Evolutionary conservation across 2,329 filamentous ascomycete species (phyloP).

Genomic region (Ascochyta pisi): DNA sequence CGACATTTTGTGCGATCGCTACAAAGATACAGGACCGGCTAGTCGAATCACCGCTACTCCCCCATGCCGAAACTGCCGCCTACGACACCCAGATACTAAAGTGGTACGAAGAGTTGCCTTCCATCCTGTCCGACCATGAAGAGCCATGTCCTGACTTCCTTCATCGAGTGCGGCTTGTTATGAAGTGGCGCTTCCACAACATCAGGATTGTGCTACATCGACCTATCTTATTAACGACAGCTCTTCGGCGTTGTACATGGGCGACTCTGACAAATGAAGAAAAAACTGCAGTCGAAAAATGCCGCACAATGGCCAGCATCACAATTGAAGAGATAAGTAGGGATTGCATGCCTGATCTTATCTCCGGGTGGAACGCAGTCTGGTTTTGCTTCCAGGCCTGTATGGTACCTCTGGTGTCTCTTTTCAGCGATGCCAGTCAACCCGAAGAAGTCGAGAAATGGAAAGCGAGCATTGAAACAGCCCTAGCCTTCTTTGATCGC

Average conservation of each 20-base stretch:
- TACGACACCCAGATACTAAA: constrained; percentile 72
- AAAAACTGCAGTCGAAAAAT: constrained; percentile 70
- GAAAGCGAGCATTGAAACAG: constrained; percentile 51
- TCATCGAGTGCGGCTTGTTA: constrained; percentile 72
- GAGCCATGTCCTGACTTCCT: constrained; percentile 75
- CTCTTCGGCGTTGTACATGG: constrained; percentile 60
- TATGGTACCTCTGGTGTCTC: constrained; percentile 77
- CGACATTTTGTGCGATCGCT: constrained; percentile 80
- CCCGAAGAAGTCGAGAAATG: constrained; percentile 52
- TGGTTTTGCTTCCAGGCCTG: constrained; percentile 83
- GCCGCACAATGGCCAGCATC: constrained; percentile 71
- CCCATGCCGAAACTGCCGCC: constrained; percentile 68
- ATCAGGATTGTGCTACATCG: constrained; percentile 78
- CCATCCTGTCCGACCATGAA: constrained; percentile 50
- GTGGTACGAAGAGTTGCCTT: constrained; percentile 75
- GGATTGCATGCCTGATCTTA: constrained; percentile 75
- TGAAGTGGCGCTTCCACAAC: constrained; percentile 85
- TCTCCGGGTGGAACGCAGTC: constrained; percentile 81
- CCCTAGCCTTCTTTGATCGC: constrained; percentile 52
- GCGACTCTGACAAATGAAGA: constrained; percentile 66
- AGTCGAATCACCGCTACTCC: constrained; percentile 71
- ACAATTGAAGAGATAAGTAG: constrained; percentile 75
- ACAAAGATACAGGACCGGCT: constrained; percentile 79
- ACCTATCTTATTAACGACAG: constrained; percentile 71
- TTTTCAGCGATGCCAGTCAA: constrained; percentile 69